phyloP scores from a whole-genome alignment of 257 asterid species.

The Nicotiana benthamiana region DNA sequence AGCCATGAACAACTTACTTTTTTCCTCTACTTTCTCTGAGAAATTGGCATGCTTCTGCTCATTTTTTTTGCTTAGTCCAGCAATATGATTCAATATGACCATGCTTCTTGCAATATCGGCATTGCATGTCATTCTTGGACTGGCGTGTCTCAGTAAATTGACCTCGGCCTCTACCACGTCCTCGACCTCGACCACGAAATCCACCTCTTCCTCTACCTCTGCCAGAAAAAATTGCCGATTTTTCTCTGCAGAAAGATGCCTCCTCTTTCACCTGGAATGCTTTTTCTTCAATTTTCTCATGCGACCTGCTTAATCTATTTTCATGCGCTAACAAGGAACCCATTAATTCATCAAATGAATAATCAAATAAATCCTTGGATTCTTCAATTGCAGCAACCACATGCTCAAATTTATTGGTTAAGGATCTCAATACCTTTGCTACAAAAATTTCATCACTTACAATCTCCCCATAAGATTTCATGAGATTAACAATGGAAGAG shows the following conservation, averaged over 20 bases:
- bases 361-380: background rate
- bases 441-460: background rate
- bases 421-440: background rate
- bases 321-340: constrained; percentile 15
- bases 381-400: background rate
- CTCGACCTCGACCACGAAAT: background rate
- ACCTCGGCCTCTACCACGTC: background rate
- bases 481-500: background rate
- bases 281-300: background rate
- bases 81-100: constrained; percentile 4
- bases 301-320: background rate
- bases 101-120: background rate
- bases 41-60: background rate
- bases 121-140: background rate
- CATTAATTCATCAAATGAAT: constrained; percentile 5
- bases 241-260: background rate
- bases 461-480: background rate
- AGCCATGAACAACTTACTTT: constrained; percentile 8
- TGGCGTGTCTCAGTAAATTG: background rate
- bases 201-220: background rate
- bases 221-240: background rate
- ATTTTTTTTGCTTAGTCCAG: background rate
- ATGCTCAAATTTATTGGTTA: constrained; percentile 12
- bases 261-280: no score
- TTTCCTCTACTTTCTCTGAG: background rate